These are phyloP conservation scores for Rhizophlyctis rosea DNA, from an alignment of 192 early-diverging fungal genomes.

Conservation along the genomic window DNA sequence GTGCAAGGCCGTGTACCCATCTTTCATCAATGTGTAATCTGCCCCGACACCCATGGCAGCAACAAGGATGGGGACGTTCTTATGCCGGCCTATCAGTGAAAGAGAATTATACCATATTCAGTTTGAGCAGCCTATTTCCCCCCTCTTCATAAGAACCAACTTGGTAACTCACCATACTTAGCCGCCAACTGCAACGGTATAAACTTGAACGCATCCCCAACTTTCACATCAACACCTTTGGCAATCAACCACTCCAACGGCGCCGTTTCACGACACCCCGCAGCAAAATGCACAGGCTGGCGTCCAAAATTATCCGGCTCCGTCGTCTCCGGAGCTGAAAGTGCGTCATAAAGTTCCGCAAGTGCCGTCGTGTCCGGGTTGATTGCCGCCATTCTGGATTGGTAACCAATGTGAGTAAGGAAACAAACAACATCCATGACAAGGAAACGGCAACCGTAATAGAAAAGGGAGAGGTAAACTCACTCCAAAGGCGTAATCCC, in stretches of 20 bases:
- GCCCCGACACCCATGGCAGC: conserved; percentile 26
- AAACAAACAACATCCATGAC: neutral
- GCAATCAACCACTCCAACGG: conserved; percentile 43
- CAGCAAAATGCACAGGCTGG: conserved; percentile 49
- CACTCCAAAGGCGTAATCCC: conserved; percentile 44
- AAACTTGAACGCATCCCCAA: conserved; percentile 33
- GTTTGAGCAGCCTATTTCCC: too few relatives aligned
- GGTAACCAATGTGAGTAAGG: neutral
- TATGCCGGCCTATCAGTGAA: too few relatives aligned
- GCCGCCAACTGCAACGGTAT: conserved; percentile 50
- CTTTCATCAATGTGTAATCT: conserved; percentile 39
- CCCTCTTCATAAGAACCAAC: neutral
- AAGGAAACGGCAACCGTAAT: neutral
- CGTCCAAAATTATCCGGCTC: conserved; percentile 43
- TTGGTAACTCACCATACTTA: conserved; percentile 34
- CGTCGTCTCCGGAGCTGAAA: conserved; percentile 27
- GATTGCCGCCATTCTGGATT: conserved; percentile 35
- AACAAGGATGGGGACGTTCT: conserved; percentile 31
- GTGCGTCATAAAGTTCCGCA: conserved; percentile 28
- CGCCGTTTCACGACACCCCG: conserved; percentile 38
- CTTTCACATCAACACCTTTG: conserved; percentile 24
- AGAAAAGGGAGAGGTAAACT: neutral
- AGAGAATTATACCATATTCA: too few relatives aligned
- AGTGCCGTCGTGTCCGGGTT: conserved; percentile 36
- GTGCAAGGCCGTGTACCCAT: conserved; percentile 28